Base-by-base conservation (phyloP, 1,139 yeast species). In the Magnusiomyces paraingens region DNA sequence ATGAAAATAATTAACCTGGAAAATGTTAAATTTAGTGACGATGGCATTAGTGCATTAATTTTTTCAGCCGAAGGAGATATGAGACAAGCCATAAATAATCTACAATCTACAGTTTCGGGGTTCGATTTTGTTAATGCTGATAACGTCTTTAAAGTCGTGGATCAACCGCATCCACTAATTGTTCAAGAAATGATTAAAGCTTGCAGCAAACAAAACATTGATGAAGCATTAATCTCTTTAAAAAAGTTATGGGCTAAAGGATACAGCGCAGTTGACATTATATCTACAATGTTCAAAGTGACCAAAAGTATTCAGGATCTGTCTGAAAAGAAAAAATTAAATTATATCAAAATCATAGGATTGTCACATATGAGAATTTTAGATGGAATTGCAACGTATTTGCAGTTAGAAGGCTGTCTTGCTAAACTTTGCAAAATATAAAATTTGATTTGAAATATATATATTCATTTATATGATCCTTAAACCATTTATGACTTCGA, bases 11-110 rank as follows among this genome's bases (percentile, higher is more conserved):
- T 85, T 49, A 77, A 83, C 59, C 66, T 71, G 3, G 99, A 93
- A 67, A 70, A 81, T 41, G 88, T 91, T 15, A 75, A 89, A 64
- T 88, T 82, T 68, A 82, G 93, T 40, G 87, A 90, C 58, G 97
- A 89, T 68, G 99, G 99, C 0, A 73, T 93, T 43, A 91, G 90
- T 62, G 99, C 99, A 0, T 76, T 93, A 58, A 82, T 94, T n/a
- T 93, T 93, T 72, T 86, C 97, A 0, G 95, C 97, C 0, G 99
- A 93, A 68, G 99, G 99, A 55, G 99, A 93, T 67, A 93, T 94
- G 99, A 81, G 99, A 70, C 99, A 93, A 69, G 99, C 99, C 0
- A 80, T 94, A 52, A 94, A 94, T 66, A 93, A 93, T 68, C 69
- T 93, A 56, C 99, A 93, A 66, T 84, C 95, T 66, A 90, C 98